phyloP scores from a whole-genome alignment of 345 rosid species.

The Acer saccharum region DNA sequence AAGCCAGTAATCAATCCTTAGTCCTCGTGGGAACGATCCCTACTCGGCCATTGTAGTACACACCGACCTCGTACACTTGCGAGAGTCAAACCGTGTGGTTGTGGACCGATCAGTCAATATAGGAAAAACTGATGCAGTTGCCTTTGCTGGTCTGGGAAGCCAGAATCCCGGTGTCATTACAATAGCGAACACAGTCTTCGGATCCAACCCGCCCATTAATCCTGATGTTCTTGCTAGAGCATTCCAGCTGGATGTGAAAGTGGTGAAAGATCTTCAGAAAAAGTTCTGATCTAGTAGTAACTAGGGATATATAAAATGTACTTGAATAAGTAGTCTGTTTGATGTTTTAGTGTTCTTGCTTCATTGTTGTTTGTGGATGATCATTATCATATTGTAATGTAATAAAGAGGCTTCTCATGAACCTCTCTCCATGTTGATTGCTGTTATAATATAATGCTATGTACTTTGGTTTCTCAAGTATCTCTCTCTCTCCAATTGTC shows the following conservation, averaged over 20 bases:
- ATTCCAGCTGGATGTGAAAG: conserved; percentile 16
- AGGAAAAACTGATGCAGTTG: conserved; percentile 11
- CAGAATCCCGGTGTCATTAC: conserved; percentile 34
- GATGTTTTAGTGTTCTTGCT: neutral
- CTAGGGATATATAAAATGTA: neutral
- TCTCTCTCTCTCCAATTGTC: neutral
- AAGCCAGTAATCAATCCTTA: too few species aligned
- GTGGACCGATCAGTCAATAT: too few species aligned
- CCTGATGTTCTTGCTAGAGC: conserved; percentile 28
- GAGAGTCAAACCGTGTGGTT: too few species aligned
- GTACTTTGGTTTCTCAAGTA: neutral
- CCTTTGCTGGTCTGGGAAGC: conserved; percentile 21
- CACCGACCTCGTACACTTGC: too few species aligned
- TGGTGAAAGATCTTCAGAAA: conserved; percentile 18
- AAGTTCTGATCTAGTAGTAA: neutral
- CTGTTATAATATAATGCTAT: neutral
- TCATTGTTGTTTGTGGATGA: neutral
- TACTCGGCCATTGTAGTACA: too few species aligned
- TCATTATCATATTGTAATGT: neutral
- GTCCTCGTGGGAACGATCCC: too few species aligned
- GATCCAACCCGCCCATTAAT: conserved; percentile 21
- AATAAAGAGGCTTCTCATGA: neutral
- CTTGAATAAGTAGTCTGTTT: neutral
- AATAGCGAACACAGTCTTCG: conserved; percentile 17
- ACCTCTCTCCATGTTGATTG: neutral